Conservation (phyloP, 768 basidiomycete species). For the Boletus rubescentipes region DNA sequence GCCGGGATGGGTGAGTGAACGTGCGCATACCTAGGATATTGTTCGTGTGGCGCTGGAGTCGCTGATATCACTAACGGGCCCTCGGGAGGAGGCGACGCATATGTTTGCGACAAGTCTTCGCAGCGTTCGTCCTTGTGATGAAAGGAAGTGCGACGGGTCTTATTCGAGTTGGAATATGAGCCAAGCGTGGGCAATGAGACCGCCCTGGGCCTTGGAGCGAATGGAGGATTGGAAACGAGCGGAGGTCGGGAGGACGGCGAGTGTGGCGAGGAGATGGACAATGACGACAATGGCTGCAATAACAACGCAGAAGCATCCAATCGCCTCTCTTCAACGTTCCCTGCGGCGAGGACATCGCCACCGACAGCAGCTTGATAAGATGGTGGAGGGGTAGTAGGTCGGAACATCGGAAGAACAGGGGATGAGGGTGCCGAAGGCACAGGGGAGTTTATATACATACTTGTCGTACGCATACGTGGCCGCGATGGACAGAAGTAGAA, state of each 20-base stretch:
- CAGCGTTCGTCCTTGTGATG: slow-evolving; percentile 18
- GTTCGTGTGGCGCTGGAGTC: slow-evolving; percentile 18
- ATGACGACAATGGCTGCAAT: slow-evolving; percentile 27
- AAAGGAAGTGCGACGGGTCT: slow-evolving; percentile 19
- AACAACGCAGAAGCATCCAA: slow-evolving; percentile 28
- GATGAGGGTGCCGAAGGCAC: slow-evolving; percentile 2
- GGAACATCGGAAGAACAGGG: slow-evolving; percentile 21
- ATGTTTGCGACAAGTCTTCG: slow-evolving; percentile 31
- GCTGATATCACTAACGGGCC: slow-evolving; percentile 25
- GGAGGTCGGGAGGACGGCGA: slow-evolving; percentile 10
- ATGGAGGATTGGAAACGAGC: slow-evolving; percentile 6
- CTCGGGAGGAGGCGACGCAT: slow-evolving; percentile 30
- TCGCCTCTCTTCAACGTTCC: slow-evolving; percentile 1
- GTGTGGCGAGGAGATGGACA: slow-evolving; percentile 9
- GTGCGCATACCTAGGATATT: slow-evolving; percentile 31
- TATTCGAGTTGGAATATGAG: slow-evolving; percentile 1
- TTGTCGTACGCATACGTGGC: slow-evolving; percentile 29
- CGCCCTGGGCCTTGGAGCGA: slow-evolving; percentile 25
- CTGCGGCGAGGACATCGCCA: background rate
- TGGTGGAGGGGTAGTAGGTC: slow-evolving; percentile 27
- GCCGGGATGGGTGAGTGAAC: slow-evolving; percentile 18
- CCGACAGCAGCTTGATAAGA: slow-evolving; percentile 19
- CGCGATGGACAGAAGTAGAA: slow-evolving; percentile 22
- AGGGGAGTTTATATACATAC: slow-evolving; percentile 24
- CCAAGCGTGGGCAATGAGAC: slow-evolving; percentile 21